These are phyloP conservation scores for Tolypocladium endophyticum DNA, from an alignment of 2,329 filamentous ascomycete species.

Conservation along the genomic window DNA sequence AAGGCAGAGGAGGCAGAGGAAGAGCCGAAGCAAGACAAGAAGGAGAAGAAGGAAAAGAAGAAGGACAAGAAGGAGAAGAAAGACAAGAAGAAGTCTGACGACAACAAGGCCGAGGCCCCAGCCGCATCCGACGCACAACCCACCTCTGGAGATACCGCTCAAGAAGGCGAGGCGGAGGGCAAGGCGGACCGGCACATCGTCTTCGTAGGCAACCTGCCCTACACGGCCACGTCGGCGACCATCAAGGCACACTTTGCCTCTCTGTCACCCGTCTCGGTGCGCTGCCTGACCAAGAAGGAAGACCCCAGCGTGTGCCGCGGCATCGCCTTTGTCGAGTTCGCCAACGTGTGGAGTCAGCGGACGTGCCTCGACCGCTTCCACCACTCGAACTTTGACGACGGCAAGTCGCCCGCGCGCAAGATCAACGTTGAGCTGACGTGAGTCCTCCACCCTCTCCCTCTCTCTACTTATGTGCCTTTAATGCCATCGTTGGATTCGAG, in stretches of 20 bases:
- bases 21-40: slow-evolving; percentile 15
- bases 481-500: too few relatives aligned
- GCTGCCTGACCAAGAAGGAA: slow-evolving; percentile 60
- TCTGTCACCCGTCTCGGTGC: slow-evolving; percentile 39
- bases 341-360: slow-evolving; percentile 79
- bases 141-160: not conserved
- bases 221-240: slow-evolving; percentile 59
- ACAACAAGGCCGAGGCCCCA: not conserved
- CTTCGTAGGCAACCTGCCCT: slow-evolving; percentile 70
- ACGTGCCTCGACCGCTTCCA: slow-evolving; percentile 86
- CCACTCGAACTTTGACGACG: slow-evolving; percentile 64
- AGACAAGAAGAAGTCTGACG: not conserved
- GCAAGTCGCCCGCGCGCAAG: slow-evolving; percentile 47
- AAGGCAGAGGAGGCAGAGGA: slow-evolving; percentile 21
- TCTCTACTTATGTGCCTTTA: not conserved
- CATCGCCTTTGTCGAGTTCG: slow-evolving; percentile 84
- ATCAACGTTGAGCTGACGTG: slow-evolving; percentile 91
- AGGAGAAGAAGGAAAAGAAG: slow-evolving; percentile 7
- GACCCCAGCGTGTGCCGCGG: slow-evolving; percentile 56
- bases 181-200: slow-evolving; percentile 20
- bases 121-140: not conserved
- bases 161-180: not conserved
- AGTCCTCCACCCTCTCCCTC: slow-evolving; percentile 21
- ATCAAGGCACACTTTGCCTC: slow-evolving; percentile 69
- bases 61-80: slow-evolving; percentile 1